Evolutionary conservation across 352 stramenopile genomes (phyloP).

Genomic region (Globisporangium lucens): DNA sequence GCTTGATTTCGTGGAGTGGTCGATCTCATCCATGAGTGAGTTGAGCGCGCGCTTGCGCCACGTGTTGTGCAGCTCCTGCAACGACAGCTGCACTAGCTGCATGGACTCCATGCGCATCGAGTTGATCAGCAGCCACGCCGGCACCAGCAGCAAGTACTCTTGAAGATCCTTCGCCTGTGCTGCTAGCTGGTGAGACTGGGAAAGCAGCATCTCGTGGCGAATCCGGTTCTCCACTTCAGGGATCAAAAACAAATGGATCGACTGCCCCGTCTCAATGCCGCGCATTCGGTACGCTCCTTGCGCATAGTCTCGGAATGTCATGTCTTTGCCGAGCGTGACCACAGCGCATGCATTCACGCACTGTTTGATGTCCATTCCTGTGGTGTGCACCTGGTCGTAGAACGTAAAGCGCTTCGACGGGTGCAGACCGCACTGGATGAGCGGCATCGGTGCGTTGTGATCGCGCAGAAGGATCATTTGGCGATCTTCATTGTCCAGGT

Average conservation of each 20-base stretch:
- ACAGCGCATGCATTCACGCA: slow-evolving; percentile 85
- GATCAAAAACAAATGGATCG: slow-evolving; percentile 92
- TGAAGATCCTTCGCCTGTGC: slow-evolving; percentile 27
- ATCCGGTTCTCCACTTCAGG: slow-evolving; percentile 91
- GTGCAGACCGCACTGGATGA: slow-evolving; percentile 87
- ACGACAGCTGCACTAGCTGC: slow-evolving; percentile 97
- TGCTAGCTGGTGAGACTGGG: slow-evolving; percentile 25
- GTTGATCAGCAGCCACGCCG: slow-evolving; percentile 98
- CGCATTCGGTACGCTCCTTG: slow-evolving; percentile 92
- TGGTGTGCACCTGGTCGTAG: slow-evolving; percentile 94
- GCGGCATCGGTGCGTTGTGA: slow-evolving; percentile 92
- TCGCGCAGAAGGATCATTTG: slow-evolving; percentile 94
- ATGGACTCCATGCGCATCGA: slow-evolving; percentile 99
- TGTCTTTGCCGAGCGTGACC: slow-evolving; percentile 94
- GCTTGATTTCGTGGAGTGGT: slow-evolving; percentile 4
- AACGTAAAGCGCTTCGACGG: slow-evolving; percentile 90
- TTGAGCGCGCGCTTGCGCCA: slow-evolving; percentile 95
- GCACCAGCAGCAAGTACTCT: slow-evolving; percentile 77
- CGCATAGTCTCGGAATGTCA: slow-evolving; percentile 94
- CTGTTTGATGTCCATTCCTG: slow-evolving; percentile 93
- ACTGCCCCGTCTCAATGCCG: slow-evolving; percentile 88
- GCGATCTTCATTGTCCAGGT: slow-evolving; percentile 85
- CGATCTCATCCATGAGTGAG: slow-evolving; percentile 85
- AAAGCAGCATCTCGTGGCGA: slow-evolving; percentile 65
- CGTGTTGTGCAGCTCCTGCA: slow-evolving; percentile 97